Percentiles rank a stretch among this genome's conserved stretches.
Conservation (phyloP, 306 rosid species). For the Quercus ilex region DNA sequence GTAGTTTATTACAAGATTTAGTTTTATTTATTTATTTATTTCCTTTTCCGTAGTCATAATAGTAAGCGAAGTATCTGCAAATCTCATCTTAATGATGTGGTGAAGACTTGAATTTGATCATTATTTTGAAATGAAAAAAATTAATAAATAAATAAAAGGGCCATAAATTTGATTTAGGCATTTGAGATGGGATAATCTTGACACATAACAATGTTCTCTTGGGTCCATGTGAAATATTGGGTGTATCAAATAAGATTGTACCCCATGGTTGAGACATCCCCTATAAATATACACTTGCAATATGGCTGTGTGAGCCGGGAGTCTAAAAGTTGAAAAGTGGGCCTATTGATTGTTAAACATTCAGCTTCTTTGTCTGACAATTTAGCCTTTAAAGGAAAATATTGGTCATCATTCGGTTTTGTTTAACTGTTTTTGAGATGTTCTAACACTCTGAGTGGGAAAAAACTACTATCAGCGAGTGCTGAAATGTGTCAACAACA, state of each 20-base stretch:
- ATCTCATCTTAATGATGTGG: too few species aligned
- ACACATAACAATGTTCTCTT: neutral
- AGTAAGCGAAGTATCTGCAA: too few species aligned
- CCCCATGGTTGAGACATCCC: neutral
- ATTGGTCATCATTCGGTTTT: neutral
- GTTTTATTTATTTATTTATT: neutral
- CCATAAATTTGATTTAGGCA: neutral
- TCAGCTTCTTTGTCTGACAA: neutral
- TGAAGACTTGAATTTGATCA: neutral
- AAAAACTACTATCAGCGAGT: neutral
- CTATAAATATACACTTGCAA: too few species aligned
- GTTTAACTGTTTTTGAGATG: neutral
- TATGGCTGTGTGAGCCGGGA: too few species aligned
- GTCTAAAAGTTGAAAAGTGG: neutral
- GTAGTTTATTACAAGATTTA: neutral
- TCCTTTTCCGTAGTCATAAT: neutral
- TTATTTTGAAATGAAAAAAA: neutral
- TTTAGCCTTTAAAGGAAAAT: neutral
- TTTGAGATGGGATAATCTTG: neutral
- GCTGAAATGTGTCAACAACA: neutral
- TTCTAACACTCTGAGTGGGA: neutral
- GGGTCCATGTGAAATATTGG: neutral
- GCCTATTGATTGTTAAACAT: neutral
- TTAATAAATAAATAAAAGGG: neutral
- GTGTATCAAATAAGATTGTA: neutral